Percentiles rank a stretch among this genome's conserved stretches.
phyloP scores from a whole-genome alignment of 2,329 filamentous ascomycete species.

The Fusarium incarnatum region DNA sequence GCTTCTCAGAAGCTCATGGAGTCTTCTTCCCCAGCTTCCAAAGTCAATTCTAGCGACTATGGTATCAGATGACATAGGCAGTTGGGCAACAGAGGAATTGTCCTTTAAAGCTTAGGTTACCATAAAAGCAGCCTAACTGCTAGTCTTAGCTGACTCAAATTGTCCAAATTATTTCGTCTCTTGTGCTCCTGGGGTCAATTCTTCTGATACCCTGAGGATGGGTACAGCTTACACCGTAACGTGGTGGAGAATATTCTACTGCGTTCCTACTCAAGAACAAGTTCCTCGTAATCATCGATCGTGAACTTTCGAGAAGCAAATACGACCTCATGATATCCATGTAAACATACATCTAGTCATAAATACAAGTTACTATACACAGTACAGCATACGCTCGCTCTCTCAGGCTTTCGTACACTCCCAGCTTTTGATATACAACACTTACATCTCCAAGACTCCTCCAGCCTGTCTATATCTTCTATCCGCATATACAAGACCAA shows the following conservation, averaged over 20 bases:
- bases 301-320: slow-evolving; percentile 15
- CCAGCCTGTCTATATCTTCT: slow-evolving; percentile 60
- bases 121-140: too few species aligned
- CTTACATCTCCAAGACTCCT: slow-evolving; percentile 47
- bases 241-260: background rate
- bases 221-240: background rate
- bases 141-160: too few species aligned
- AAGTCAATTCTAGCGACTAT: background rate
- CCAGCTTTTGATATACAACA: slow-evolving; percentile 7
- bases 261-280: background rate
- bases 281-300: background rate
- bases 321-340: background rate
- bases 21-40: background rate
- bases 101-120: too few species aligned
- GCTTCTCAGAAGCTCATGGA: background rate
- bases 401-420: background rate
- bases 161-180: too few species aligned
- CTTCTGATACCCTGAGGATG: too few species aligned
- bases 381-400: slow-evolving; percentile 1
- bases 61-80: background rate
- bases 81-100: too few species aligned
- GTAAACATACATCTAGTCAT: background rate
- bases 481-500: slow-evolving; percentile 63
- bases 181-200: too few species aligned
- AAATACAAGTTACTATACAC: slow-evolving; percentile 34